These are phyloP conservation scores for Spongispora temasekensis DNA, from an alignment of 1,284 basidiomycete genomes.

Conservation along the genomic window DNA sequence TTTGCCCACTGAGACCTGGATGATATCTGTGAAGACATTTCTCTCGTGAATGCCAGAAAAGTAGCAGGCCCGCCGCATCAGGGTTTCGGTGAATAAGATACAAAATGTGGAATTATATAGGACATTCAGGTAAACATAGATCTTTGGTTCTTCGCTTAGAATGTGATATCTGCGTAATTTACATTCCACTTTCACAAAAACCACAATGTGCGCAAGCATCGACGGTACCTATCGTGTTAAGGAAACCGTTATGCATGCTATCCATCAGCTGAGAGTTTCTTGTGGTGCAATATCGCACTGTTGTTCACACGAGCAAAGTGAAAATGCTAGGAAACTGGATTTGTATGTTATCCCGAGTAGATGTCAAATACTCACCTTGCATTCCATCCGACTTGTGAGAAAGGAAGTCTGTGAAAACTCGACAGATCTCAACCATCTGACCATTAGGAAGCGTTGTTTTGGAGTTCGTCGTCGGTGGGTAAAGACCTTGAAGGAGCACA, in stretches of 20 bases:
- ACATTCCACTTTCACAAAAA: slow-evolving; percentile 34
- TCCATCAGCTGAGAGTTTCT: slow-evolving; percentile 40
- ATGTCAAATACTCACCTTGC: slow-evolving; percentile 19
- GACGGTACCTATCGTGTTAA: slow-evolving; percentile 41
- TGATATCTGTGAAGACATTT: slow-evolving; percentile 47
- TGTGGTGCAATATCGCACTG: slow-evolving; percentile 38
- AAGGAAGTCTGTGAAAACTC: slow-evolving; percentile 29
- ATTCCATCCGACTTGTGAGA: slow-evolving; percentile 36
- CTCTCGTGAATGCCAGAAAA: slow-evolving; percentile 55
- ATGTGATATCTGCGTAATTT: slow-evolving; percentile 5
- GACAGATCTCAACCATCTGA: slow-evolving; percentile 39
- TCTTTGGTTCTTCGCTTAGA: slow-evolving; percentile 27
- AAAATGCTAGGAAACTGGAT: slow-evolving; percentile 23
- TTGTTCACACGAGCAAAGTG: slow-evolving; percentile 32
- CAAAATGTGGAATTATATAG: slow-evolving; percentile 50
- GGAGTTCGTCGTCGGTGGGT: slow-evolving; percentile 39
- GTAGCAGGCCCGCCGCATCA: slow-evolving; percentile 40
- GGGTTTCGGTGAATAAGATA: slow-evolving; percentile 33
- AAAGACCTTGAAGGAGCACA: slow-evolving; percentile 46
- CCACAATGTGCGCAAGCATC: background rate
- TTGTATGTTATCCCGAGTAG: background rate
- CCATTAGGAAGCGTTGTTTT: slow-evolving; percentile 50
- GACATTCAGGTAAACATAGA: slow-evolving; percentile 56
- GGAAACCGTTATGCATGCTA: slow-evolving; percentile 41
- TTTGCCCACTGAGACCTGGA: slow-evolving; percentile 45